phyloP scores from a whole-genome alignment of 106 monocot genomes.

The Dioscorea alata region DNA sequence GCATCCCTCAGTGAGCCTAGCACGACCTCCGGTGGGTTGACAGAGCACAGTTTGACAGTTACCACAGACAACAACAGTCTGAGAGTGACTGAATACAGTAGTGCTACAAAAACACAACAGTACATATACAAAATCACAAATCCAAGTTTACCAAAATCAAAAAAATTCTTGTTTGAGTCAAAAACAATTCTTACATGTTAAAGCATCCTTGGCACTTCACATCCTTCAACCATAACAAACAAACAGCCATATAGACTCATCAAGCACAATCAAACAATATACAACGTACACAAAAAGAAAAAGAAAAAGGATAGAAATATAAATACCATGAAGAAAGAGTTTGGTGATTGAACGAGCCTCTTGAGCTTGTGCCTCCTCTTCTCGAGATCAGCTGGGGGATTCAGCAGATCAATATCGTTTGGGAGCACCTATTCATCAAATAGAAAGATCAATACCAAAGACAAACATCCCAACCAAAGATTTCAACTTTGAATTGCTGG shows the following conservation, averaged over 20 bases:
- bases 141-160: neutral
- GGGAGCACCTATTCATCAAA: conserved; percentile 37
- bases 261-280: neutral
- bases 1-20: conserved; percentile 56
- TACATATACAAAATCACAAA: neutral
- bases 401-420: conserved; percentile 65
- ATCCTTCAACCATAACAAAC: conserved; percentile 16
- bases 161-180: neutral
- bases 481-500: neutral
- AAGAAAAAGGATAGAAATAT: neutral
- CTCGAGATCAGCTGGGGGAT: conserved; percentile 65
- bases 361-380: conserved; percentile 72
- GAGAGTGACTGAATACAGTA: conserved; percentile 59
- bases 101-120: conserved; percentile 24
- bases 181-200: conserved; percentile 44
- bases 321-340: conserved; percentile 71
- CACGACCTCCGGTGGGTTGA: conserved; percentile 47
- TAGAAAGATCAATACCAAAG: neutral
- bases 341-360: conserved; percentile 71
- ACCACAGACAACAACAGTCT: conserved; percentile 54
- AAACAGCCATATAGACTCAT: neutral
- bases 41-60: conserved; percentile 48
- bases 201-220: conserved; percentile 59
- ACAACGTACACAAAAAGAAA: neutral
- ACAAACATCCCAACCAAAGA: neutral